Conservation (phyloP, 192 early-diverging fungal species). For the Diversispora epigaea region DNA sequence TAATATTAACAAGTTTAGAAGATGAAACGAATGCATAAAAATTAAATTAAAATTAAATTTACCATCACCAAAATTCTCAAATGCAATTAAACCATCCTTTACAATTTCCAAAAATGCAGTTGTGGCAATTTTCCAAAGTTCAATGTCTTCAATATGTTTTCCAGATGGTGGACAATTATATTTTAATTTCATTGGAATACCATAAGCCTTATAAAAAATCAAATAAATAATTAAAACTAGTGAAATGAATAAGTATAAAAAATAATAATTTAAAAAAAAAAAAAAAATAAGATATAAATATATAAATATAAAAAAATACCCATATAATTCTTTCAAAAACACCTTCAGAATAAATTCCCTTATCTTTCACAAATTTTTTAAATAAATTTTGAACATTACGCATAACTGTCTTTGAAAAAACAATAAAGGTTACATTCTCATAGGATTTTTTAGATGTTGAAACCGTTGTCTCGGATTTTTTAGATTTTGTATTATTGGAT, state of each 20-base stretch:
- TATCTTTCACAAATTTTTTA: constrained; percentile 48
- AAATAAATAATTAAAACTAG: too few relatives aligned
- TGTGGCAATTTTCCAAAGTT: constrained; percentile 73
- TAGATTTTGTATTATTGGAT: background rate
- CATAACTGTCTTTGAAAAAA: constrained; percentile 66
- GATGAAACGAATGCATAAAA: constrained; percentile 14
- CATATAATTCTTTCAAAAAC: constrained; percentile 54
- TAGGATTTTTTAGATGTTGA: constrained; percentile 27
- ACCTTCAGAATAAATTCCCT: constrained; percentile 53
- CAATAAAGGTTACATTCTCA: constrained; percentile 68
- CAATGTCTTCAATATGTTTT: constrained; percentile 62
- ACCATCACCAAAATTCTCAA: constrained; percentile 45
- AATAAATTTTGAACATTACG: constrained; percentile 55
- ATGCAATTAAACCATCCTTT: constrained; percentile 46
- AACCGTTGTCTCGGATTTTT: background rate
- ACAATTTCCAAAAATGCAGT: constrained; percentile 61
- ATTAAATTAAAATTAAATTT: background rate
- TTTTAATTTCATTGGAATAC: constrained; percentile 70
- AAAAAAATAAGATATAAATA: background rate
- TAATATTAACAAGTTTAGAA: background rate
- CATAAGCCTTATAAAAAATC: constrained; percentile 45
- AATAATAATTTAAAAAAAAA: background rate
- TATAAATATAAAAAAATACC: constrained; percentile 23
- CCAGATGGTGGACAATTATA: constrained; percentile 74
- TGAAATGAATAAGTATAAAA: background rate